phyloP scores from a whole-genome alignment of 768 basidiomycete genomes.

The Termitomyces sp. region DNA sequence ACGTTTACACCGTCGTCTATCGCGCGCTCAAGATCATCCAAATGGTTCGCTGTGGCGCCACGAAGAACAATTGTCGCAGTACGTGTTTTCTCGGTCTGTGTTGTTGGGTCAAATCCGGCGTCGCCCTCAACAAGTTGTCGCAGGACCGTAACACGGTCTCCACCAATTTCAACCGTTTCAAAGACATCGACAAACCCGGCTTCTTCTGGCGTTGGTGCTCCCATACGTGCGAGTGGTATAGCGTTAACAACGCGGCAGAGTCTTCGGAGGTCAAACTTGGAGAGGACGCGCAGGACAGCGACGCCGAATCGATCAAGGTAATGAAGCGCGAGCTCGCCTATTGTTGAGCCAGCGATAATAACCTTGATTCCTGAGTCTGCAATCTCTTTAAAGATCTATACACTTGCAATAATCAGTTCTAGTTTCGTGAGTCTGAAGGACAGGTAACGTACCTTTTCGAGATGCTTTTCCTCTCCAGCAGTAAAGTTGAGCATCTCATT shows the following conservation, averaged over 20 bases:
- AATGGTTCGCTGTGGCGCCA: conserved; percentile 88
- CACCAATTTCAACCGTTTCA: conserved; percentile 94
- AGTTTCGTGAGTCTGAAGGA: conserved; percentile 20
- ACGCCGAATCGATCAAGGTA: conserved; percentile 93
- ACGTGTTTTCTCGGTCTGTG: conserved; percentile 63
- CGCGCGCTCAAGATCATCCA: conserved; percentile 95
- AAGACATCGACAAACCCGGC: conserved; percentile 91
- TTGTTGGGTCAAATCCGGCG: conserved; percentile 48
- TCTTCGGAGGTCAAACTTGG: conserved; percentile 95
- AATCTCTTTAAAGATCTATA: neutral
- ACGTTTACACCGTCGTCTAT: conserved; percentile 79
- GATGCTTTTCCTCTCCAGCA: conserved; percentile 90
- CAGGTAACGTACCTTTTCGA: conserved; percentile 63
- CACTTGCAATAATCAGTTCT: neutral
- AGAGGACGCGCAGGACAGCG: conserved; percentile 93
- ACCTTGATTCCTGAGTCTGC: neutral
- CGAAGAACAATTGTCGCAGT: conserved; percentile 97
- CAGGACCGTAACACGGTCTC: conserved; percentile 95
- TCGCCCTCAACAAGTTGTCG: conserved; percentile 74
- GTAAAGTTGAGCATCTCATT: conserved; percentile 98
- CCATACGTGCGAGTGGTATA: conserved; percentile 92
- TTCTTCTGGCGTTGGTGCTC: conserved; percentile 95
- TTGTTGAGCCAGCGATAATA: conserved; percentile 55
- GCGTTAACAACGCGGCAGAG: conserved; percentile 95
- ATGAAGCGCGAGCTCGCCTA: conserved; percentile 95